These are phyloP conservation scores for Hypoxylon fuscum DNA, from an alignment of 495 filamentous ascomycete genomes.

Conservation along the genomic window DNA sequence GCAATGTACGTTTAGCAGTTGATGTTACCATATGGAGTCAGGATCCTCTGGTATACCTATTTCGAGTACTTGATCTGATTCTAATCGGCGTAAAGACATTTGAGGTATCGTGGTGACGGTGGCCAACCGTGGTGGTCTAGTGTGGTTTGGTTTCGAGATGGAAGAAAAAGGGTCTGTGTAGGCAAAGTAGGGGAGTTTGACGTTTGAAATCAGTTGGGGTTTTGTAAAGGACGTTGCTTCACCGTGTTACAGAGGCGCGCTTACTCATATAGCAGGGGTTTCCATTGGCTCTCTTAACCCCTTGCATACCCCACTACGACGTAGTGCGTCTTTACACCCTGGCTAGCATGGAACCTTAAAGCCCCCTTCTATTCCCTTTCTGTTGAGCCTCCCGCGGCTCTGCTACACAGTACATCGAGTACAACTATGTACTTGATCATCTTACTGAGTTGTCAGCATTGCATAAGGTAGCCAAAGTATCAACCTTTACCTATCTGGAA, in stretches of 20 bases:
- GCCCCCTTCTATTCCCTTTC: conserved; percentile 26
- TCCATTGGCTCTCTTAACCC: conserved; percentile 27
- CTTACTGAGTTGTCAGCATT: background rate
- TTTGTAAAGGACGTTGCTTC: conserved; percentile 45
- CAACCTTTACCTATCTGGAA: conserved; percentile 11
- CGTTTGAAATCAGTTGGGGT: conserved; percentile 43
- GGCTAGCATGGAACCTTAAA: conserved; percentile 25
- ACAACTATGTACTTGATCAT: conserved; percentile 15
- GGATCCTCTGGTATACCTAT: conserved; percentile 7
- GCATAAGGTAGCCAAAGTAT: background rate
- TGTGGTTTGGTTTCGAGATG: conserved; percentile 22
- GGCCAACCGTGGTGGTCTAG: conserved; percentile 2
- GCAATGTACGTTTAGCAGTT: conserved; percentile 21
- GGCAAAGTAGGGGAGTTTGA: conserved; percentile 30
- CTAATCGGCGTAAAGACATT: conserved; percentile 7
- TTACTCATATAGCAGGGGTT: conserved; percentile 33
- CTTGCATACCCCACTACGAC: conserved; percentile 14
- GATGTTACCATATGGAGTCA: conserved; percentile 12
- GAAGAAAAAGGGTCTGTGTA: conserved; percentile 40
- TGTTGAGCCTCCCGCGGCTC: conserved; percentile 36
- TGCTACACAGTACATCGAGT: conserved; percentile 19
- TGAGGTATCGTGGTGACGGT: conserved; percentile 5
- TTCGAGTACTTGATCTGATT: conserved; percentile 1
- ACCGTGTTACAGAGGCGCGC: conserved; percentile 43
- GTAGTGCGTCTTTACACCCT: conserved; percentile 29